Percentiles rank a stretch among this genome's conserved stretches.
phyloP scores from a whole-genome alignment of 257 asterid genomes.

The Petunia axillaris region DNA sequence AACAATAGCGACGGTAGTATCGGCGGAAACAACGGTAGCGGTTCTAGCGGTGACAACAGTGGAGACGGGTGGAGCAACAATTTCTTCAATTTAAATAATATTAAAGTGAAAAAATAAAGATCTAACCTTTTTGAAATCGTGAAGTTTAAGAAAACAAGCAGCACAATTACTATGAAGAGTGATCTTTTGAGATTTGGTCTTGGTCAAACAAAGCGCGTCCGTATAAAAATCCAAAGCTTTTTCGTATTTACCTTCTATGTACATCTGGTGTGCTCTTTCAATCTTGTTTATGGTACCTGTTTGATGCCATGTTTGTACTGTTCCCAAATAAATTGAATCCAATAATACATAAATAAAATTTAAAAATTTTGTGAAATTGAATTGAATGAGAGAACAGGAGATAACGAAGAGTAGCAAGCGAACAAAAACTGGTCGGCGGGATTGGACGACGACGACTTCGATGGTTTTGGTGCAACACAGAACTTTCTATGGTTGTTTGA shows the following conservation, averaged over 20 bases:
- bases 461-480: too few relatives aligned
- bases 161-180: conserved; percentile 99
- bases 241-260: conserved; percentile 76
- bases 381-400: not conserved
- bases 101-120: not conserved
- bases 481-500: too few relatives aligned
- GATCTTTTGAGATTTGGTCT: conserved; percentile 79
- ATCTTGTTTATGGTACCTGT: conserved; percentile 64
- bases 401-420: not conserved
- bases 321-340: conserved; percentile 15
- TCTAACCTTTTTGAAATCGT: conserved; percentile 71
- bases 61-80: too few relatives aligned
- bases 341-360: not conserved
- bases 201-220: conserved; percentile 85
- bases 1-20: too few relatives aligned
- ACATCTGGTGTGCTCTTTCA: conserved; percentile 94
- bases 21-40: too few relatives aligned
- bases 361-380: not conserved
- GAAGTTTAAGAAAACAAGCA: conserved; percentile 92
- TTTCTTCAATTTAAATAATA: too few relatives aligned
- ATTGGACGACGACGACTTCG: too few relatives aligned
- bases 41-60: too few relatives aligned
- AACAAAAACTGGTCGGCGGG: not conserved
- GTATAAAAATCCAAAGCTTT: conserved; percentile 84
- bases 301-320: conserved; percentile 61